Evolutionary conservation across 305 asterid genomes (phyloP), one percentile per base, ranked within the genome.

Genomic region (Nicotiana rustica): DNA sequence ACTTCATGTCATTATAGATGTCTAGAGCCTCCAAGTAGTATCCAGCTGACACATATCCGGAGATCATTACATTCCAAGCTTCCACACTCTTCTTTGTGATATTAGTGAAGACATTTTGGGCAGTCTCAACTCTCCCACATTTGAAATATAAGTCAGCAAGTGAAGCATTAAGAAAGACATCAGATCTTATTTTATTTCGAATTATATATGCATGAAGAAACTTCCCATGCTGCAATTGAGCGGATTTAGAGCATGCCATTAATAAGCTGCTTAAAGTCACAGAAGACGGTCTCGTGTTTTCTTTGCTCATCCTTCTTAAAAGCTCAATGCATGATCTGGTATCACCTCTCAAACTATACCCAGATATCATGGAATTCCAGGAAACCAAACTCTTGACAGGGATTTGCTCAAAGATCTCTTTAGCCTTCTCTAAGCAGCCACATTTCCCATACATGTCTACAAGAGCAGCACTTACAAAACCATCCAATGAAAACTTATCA

Each of bases 381-480:
- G 92, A 85, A 88, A 92, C 97, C 86, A 92, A 86, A 85, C 91
- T 90, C 87, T 92, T 93, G 82, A 69, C 65, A 79, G 85, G 85
- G 59, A 90, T 89, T 85, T 82, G 82, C 67, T 92, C 92, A 17
- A 94, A 94, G 59, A 92, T 92, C 61, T 87, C 90, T 81, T 83
- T 86, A n/a, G 97, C 98, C 89, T 62, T 91, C 70, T 87, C 92
- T 56, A 89, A 81, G 83, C 85, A 81, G 55, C 97, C 97, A 85
- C 96, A 92, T 88, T 91, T 94, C 44, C 98, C 98, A 79, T 92
- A 94, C 97, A 94, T 87, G 89, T 92, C 97, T 60, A 94, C 91
- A 65, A 94, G 97, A 64, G 97, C 90, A 75, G 95, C 83, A 81
- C 88, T 84, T 84, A 92, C 87, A 83, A 91, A 94, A 65, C 80